Conservation (phyloP, 2,329 filamentous ascomycete species). For the Colletotrichum sojae region DNA sequence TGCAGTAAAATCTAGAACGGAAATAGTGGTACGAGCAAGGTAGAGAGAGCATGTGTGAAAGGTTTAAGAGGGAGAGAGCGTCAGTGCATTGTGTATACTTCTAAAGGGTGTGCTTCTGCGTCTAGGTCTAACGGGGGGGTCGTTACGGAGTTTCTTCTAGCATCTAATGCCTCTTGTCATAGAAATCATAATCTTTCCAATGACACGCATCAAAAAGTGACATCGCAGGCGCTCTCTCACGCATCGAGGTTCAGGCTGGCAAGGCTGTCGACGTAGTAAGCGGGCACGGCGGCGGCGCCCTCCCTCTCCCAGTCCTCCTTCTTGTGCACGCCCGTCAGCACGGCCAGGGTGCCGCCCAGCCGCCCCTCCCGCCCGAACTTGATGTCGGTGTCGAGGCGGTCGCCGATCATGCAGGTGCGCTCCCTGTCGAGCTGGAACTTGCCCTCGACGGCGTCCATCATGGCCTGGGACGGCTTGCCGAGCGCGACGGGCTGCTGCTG, state of each 20-base stretch:
- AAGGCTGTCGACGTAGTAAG: constrained; percentile 87
- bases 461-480: constrained; percentile 96
- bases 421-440: constrained; percentile 91
- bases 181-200: constrained; percentile 13
- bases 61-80: too few relatives aligned
- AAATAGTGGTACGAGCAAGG: too few relatives aligned
- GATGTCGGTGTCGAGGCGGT: constrained; percentile 95
- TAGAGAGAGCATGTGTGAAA: too few relatives aligned
- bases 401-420: constrained; percentile 95
- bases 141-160: constrained; percentile 14
- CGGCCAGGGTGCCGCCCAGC: constrained; percentile 90
- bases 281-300: constrained; percentile 78
- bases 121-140: constrained; percentile 25
- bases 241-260: constrained; percentile 73
- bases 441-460: constrained; percentile 99
- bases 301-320: constrained; percentile 85
- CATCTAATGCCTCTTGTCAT: constrained; percentile 20
- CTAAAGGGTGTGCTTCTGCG: constrained; percentile 3
- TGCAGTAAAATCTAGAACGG: constrained; percentile 41
- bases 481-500: constrained; percentile 80
- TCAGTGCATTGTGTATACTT: constrained; percentile 21
- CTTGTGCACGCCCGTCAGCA: constrained; percentile 90
- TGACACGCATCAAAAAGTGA: background rate
- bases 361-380: constrained; percentile 93
- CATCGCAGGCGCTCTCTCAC: background rate